Percentiles rank a stretch among this genome's conserved stretches.
Evolutionary conservation across 495 filamentous ascomycete genomes (phyloP).

Genomic region (Glonium stellatum): DNA sequence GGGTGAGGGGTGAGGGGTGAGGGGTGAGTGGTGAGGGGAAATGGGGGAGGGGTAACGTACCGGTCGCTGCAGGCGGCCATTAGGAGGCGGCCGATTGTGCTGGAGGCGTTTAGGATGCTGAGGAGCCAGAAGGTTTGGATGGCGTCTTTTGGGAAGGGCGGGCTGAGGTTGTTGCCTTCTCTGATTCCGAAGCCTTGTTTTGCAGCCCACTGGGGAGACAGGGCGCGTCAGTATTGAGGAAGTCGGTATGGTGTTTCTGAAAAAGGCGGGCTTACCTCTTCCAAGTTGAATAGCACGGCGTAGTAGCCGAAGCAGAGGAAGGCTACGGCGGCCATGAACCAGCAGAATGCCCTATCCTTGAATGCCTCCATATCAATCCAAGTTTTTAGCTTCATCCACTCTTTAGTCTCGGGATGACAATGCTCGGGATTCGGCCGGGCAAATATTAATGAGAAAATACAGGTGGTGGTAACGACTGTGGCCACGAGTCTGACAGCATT

Average conservation of each 20-base stretch:
- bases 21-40: neutral
- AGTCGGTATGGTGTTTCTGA: neutral
- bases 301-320: conserved; percentile 43
- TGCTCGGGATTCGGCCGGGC: conserved; percentile 33
- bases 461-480: conserved; percentile 28
- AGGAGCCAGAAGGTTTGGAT: conserved; percentile 41
- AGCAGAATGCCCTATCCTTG: conserved; percentile 29
- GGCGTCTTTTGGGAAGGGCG: conserved; percentile 21
- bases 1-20: neutral
- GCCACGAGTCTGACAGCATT: conserved; percentile 31
- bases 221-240: neutral
- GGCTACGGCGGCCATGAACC: conserved; percentile 32
- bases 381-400: conserved; percentile 18
- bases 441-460: conserved; percentile 32
- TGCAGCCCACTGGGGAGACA: conserved; percentile 35
- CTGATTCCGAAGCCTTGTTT: conserved; percentile 32
- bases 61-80: conserved; percentile 30
- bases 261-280: conserved; percentile 30
- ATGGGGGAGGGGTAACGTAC: conserved; percentile 6
- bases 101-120: conserved; percentile 39
- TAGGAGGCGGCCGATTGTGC: conserved; percentile 35
- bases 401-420: conserved; percentile 17
- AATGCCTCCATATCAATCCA: conserved; percentile 39
- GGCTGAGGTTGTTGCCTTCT: conserved; percentile 11
- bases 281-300: conserved; percentile 41